phyloP scores from a whole-genome alignment of 129 eudicot genomes.

The Helianthus tuberosus region DNA sequence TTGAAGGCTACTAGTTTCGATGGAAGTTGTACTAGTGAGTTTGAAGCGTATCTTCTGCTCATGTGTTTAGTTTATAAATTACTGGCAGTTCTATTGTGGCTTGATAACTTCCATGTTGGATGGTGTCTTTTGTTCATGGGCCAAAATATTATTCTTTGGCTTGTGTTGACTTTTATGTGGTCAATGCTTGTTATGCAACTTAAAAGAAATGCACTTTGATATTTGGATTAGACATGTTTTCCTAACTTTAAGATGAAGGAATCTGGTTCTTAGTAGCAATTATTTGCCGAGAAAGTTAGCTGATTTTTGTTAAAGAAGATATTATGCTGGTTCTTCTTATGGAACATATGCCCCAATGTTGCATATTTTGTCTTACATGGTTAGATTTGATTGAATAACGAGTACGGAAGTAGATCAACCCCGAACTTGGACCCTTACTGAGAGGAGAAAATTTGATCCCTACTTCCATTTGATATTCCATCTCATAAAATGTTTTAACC shows the following conservation, averaged over 20 bases:
- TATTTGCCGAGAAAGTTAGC: conserved; percentile 14
- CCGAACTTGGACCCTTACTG: not conserved
- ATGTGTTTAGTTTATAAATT: conserved; percentile 37
- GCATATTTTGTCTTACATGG: conserved; percentile 21
- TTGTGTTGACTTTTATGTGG: conserved; percentile 32
- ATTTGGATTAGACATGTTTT: conserved; percentile 23
- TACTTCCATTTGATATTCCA: too few relatives aligned
- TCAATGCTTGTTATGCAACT: conserved; percentile 18
- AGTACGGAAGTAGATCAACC: not conserved
- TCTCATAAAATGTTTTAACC: not conserved
- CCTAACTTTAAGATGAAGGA: conserved; percentile 18
- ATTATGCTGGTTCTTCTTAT: conserved; percentile 23
- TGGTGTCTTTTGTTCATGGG: conserved; percentile 29
- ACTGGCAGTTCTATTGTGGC: conserved; percentile 28
- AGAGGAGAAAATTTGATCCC: too few relatives aligned
- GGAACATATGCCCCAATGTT: conserved; percentile 26
- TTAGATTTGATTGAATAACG: conserved; percentile 7
- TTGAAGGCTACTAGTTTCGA: conserved; percentile 1
- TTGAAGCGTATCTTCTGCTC: conserved; percentile 30
- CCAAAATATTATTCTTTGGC: conserved; percentile 1
- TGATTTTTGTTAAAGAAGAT: conserved; percentile 29
- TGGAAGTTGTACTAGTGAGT: conserved; percentile 36
- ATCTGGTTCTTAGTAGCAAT: conserved; percentile 36
- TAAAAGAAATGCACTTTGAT: conserved; percentile 15
- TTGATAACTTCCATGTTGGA: conserved; percentile 23